phyloP scores from a whole-genome alignment of 108 stramenopile species.

The Schizochytrium sp. region DNA sequence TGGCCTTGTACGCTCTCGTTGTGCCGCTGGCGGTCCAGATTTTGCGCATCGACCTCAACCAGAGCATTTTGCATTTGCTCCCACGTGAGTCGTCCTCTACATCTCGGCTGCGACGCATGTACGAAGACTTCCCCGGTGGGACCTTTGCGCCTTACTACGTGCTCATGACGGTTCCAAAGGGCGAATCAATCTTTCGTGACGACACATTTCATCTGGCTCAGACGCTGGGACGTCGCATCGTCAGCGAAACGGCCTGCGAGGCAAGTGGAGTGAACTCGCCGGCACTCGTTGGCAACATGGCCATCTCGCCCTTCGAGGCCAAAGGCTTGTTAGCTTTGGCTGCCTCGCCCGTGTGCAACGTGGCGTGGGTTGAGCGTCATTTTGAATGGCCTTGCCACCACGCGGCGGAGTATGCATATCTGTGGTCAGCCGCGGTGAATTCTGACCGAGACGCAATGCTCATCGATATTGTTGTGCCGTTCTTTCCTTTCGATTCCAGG shows the following conservation, averaged over 20 bases:
- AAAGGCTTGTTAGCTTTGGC: background rate
- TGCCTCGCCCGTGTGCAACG: background rate
- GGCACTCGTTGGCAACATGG: background rate
- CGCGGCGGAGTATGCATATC: background rate
- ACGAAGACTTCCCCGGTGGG: background rate
- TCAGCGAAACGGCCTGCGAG: background rate
- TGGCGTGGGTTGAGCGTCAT: background rate
- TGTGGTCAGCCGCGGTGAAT: background rate
- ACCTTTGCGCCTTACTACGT: background rate
- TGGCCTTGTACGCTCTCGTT: background rate
- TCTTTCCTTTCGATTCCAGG: background rate
- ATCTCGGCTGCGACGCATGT: background rate
- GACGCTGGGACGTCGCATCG: background rate
- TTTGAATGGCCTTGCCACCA: background rate
- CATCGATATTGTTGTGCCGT: background rate
- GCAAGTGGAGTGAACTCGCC: background rate
- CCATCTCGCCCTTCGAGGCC: background rate
- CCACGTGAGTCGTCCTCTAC: background rate
- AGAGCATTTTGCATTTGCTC: background rate
- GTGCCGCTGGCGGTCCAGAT: background rate
- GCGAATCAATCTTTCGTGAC: background rate
- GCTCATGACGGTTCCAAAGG: background rate
- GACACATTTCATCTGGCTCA: background rate
- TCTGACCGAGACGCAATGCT: background rate
- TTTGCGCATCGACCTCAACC: background rate